These are phyloP conservation scores for Pulveroboletus sp. DNA, from an alignment of 768 basidiomycete species.

Conservation along the genomic window DNA sequence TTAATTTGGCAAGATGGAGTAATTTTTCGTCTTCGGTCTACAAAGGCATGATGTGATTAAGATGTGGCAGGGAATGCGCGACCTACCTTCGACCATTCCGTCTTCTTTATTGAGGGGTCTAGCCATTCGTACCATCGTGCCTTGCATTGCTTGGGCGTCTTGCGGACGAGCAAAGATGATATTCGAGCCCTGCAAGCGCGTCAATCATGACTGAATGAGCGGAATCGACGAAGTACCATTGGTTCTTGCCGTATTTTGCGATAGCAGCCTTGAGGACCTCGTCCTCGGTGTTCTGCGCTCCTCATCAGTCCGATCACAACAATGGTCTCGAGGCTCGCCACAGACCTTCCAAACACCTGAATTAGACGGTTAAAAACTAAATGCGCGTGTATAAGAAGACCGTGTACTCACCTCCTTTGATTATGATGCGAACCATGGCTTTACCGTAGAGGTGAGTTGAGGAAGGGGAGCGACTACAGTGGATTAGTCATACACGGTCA, in stretches of 20 bases:
- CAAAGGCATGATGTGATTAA: not conserved
- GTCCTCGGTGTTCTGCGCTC: conserved; percentile 83
- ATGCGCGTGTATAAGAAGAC: not conserved
- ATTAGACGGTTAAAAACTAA: conserved; percentile 3
- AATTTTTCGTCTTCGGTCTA: conserved; percentile 98
- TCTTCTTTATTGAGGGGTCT: conserved; percentile 99
- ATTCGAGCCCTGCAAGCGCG: conserved; percentile 77
- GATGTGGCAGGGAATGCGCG: not conserved
- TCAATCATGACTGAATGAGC: not conserved
- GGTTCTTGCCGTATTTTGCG: conserved; percentile 94
- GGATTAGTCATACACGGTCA: conserved; percentile 7
- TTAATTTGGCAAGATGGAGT: conserved; percentile 93
- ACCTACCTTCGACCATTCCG: conserved; percentile 95
- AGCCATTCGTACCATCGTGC: conserved; percentile 99
- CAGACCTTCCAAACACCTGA: conserved; percentile 81
- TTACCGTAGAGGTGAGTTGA: not conserved
- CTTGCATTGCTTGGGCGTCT: conserved; percentile 99
- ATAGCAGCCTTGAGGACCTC: conserved; percentile 99
- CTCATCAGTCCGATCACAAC: conserved; percentile 3
- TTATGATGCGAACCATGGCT: conserved; percentile 82
- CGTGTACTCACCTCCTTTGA: conserved; percentile 69
- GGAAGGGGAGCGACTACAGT: not conserved
- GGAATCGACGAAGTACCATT: conserved; percentile 53
- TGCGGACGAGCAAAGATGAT: conserved; percentile 93
- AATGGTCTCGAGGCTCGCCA: not conserved